Conservation (phyloP, 305 asterid species). For the Plantago rigida region DNA sequence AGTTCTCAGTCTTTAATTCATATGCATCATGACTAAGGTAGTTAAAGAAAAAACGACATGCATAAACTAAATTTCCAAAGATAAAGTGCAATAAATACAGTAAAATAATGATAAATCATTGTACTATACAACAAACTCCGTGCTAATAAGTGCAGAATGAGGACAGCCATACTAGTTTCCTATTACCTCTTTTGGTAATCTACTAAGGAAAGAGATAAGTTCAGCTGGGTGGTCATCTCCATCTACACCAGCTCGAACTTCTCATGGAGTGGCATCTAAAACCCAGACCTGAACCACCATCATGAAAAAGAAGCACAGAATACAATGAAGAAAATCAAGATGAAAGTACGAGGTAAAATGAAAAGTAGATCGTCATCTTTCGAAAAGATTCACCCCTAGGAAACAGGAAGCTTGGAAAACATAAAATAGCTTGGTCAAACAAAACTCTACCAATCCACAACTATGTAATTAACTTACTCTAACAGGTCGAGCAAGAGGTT, state of each 20-base stretch:
- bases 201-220: constrained; percentile 62
- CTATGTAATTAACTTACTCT: constrained; percentile 49
- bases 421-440: too few species aligned
- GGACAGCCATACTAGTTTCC: not conserved
- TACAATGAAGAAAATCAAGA: constrained; percentile 4
- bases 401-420: too few species aligned
- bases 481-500: constrained; percentile 95
- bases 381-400: too few species aligned
- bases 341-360: not conserved
- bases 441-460: constrained; percentile 1
- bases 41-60: too few species aligned
- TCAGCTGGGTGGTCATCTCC: constrained; percentile 98
- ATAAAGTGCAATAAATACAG: not conserved
- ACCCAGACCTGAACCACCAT: constrained; percentile 71
- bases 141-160: not conserved
- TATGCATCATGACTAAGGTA: not conserved
- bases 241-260: constrained; percentile 85
- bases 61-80: too few species aligned
- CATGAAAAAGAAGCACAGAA: constrained; percentile 15
- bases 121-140: not conserved
- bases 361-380: too few species aligned
- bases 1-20: too few species aligned
- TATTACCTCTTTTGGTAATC: constrained; percentile 59
- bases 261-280: constrained; percentile 93
- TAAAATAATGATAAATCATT: not conserved